phyloP scores from a whole-genome alignment of 225 moss, liverwort and hornwort species.

The Polytrichum formosum region DNA sequence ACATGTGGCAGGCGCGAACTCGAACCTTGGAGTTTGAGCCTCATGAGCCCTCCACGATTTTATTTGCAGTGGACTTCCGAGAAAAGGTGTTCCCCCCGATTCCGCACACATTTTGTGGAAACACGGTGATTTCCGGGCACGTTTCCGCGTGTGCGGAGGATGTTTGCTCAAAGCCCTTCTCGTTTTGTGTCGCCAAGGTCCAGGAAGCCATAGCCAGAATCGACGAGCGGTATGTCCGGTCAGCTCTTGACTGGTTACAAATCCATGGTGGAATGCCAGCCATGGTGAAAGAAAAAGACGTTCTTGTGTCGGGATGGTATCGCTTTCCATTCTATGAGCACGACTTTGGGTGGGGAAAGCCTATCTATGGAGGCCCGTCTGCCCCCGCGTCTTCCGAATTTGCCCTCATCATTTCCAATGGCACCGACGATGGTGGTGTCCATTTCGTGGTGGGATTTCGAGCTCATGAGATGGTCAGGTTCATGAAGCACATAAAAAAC shows the following conservation, averaged over 20 bases:
- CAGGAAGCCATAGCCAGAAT: conserved; percentile 36
- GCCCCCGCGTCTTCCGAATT: conserved; percentile 6
- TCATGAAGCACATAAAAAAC: conserved; percentile 30
- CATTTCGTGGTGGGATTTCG: conserved; percentile 23
- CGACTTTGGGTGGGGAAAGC: conserved; percentile 56
- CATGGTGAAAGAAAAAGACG: conserved; percentile 27
- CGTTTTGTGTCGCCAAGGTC: conserved; percentile 33
- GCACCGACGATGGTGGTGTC: conserved; percentile 23
- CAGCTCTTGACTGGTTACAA: conserved; percentile 46
- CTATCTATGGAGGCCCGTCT: conserved; percentile 33
- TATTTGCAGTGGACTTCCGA: conserved; percentile 48
- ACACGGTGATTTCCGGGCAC: conserved; percentile 28
- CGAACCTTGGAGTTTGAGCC: conserved; percentile 22
- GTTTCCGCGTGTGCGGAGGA: conserved; percentile 20
- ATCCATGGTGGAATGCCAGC: conserved; percentile 26
- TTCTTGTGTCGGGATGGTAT: conserved; percentile 43
- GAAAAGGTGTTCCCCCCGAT: conserved; percentile 23
- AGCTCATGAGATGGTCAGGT: conserved; percentile 28
- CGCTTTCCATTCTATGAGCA: conserved; percentile 43
- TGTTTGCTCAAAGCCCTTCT: conserved; percentile 19
- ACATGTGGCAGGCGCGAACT: conserved; percentile 44
- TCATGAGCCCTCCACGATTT: conserved; percentile 19
- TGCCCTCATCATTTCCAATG: conserved; percentile 25
- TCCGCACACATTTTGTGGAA: conserved; percentile 34
- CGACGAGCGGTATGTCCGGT: conserved; percentile 31